A percentile compares a stretch with the other conserved stretches of the same genome.
Evolutionary conservation across 345 rosid species (phyloP).

Genomic region (Hibiscus mutabilis): DNA sequence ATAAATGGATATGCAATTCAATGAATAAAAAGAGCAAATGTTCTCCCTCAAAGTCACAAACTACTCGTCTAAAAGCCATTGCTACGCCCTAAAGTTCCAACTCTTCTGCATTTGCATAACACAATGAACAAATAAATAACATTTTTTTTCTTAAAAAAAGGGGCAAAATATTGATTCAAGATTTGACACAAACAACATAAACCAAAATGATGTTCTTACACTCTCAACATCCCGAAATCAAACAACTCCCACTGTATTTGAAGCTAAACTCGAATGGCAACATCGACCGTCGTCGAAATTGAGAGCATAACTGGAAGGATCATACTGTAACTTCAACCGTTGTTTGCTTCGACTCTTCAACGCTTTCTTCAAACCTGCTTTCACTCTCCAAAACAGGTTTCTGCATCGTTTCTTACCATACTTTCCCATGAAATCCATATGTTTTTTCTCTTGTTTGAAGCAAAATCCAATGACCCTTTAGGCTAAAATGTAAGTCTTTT

Average conservation of each 20-base stretch:
- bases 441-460: neutral
- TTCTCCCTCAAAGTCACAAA: neutral
- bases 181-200: conserved; percentile 42
- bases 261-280: conserved; percentile 17
- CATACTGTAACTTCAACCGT: conserved; percentile 65
- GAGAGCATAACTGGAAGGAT: conserved; percentile 79
- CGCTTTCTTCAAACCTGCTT: conserved; percentile 41
- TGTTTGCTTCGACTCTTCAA: conserved; percentile 27
- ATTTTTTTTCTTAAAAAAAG: too few species aligned
- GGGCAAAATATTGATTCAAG: conserved; percentile 5
- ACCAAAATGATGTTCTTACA: conserved; percentile 24
- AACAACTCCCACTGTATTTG: conserved; percentile 13
- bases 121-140: neutral
- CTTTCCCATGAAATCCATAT: conserved; percentile 18
- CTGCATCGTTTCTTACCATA: conserved; percentile 42
- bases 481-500: neutral
- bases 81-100: too few species aligned
- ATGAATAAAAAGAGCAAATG: neutral
- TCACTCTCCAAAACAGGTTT: conserved; percentile 43
- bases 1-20: neutral
- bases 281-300: conserved; percentile 64
- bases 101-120: neutral
- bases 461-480: neutral
- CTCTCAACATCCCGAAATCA: conserved; percentile 17
- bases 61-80: too few species aligned